Base-by-base conservation (phyloP, 2,329 filamentous ascomycete species). In the Xylariaceae sp. region DNA sequence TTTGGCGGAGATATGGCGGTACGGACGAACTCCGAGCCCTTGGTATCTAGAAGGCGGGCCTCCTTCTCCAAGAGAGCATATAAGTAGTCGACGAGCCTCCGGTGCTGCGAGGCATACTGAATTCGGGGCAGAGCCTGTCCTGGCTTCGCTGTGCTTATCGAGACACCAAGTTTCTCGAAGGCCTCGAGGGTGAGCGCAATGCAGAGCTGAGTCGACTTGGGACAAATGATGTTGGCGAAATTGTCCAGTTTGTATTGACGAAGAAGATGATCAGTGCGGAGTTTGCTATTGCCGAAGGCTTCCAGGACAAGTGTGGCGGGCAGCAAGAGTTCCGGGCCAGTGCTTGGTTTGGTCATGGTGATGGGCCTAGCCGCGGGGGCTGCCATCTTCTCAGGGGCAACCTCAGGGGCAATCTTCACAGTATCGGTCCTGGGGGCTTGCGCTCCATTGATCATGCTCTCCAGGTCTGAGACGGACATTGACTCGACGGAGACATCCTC, bases 41-140 rank as follows among this genome's bases (percentile, higher is more conserved):
- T 35, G 5, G 54, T 30, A 26, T 57, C 49, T 5, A 63, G 47
- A 5, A 61, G 39, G 1, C 51, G 45, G 5, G 50, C 52, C 22
- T 57, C 57, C 8, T 43, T 38, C 31, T 52, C 52, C 1, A 65
- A 42, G 16, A 62, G 43, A 9, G 39, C 33, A 37, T 61, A 62
- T 2, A 63, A 39, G 44, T 52, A 56, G 1, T 52, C 40, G 10
- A 56, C 43, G 6, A 63, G 37, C 11, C 46, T 46, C 1, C 38
- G 21, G 34, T 61, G 58, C 27, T 53, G 37, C 1, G 51, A 38
- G 4, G 44, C 34, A 30, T 52, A 46, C 0, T 35, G 23, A 9
- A 61, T 47, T 1, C 51, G 47, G 1, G 38, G 18, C 2, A 58
- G 42, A 5, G n/a, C 27, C 32, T 53, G 36, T 17, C 56, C 52